Base-by-base conservation (phyloP, 1,139 yeast species). In the Yamadazyma diddensiae region DNA sequence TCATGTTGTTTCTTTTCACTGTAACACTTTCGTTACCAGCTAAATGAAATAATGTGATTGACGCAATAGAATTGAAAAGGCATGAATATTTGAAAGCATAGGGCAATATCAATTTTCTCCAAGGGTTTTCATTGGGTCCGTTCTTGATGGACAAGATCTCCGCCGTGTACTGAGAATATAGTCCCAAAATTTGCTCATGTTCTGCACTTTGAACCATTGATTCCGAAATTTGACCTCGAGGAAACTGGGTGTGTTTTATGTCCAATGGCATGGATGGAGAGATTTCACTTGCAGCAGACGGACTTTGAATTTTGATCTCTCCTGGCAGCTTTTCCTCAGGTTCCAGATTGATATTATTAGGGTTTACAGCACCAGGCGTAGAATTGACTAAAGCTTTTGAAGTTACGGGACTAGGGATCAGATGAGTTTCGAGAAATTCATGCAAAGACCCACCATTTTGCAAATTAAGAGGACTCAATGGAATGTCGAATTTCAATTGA, bases 1-100 rank as follows among this genome's bases (percentile, higher is more conserved):
- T 51, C 29, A 77, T 41, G 23, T 53, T 53, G 4, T 56, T 57
- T 13, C 68, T 57, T 37, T 70, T 68, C 8, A 68, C 59, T 15
- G 73, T 51, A 17, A 58, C 41, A 4, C 50, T 52, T 15, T 46
- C 39, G 38, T 58, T 57, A 1, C 71, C 69, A 0, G 84, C 77
- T 25, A 78, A 62, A 48, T 80, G 86, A 43, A 79, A 78, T 35
- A 77, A 61, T 0, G 86, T 77, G 77, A 80, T 76, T 3, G 84
- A 72, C 2, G 82, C 79, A 31, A 80, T 61, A 0, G 84, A 77
- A 50, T 78, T 77, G 55, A 72, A 75, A 38, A 78, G 55, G 15
- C 79, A 81, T 1, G 79, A 65, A 45, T 77, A 70, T 28, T 65
- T 59, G 5, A 59, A 47, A 0, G 83, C 79, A 32, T 77, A 52